Evolutionary conservation across 352 stramenopile species (phyloP).

Genomic region (Phytopythium oedochilum): DNA sequence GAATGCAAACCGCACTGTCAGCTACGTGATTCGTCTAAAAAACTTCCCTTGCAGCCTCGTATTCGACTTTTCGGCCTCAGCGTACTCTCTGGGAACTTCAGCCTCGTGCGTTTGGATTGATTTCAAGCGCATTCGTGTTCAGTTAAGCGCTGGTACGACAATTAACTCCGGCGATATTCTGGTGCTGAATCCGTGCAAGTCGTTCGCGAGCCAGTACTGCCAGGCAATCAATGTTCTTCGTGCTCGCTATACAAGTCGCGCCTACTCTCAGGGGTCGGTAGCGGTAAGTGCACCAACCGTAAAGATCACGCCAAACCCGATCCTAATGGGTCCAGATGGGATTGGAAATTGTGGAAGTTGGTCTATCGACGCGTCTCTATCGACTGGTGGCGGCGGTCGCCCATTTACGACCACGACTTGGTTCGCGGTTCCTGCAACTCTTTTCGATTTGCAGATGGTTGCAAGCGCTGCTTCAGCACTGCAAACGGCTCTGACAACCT

Average conservation of each 20-base stretch:
- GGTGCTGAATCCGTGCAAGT: constrained; percentile 43
- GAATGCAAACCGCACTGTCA: constrained; percentile 2
- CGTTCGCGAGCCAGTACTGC: constrained; percentile 43
- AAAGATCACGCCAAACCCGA: constrained; percentile 31
- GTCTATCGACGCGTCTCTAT: constrained; percentile 45
- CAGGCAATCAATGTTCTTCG: constrained; percentile 40
- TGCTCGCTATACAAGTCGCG: constrained; percentile 40
- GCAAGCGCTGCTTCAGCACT: not conserved
- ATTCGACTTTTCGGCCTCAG: constrained; percentile 26
- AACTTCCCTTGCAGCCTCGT: constrained; percentile 47
- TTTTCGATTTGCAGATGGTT: constrained; percentile 1
- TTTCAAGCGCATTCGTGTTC: constrained; percentile 40
- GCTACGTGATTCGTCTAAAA: constrained; percentile 31
- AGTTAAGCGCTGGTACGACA: constrained; percentile 36
- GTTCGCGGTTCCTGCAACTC: constrained; percentile 30
- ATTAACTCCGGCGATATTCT: constrained; percentile 36
- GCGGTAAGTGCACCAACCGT: constrained; percentile 19
- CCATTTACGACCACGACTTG: constrained; percentile 34
- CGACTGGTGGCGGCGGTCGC: constrained; percentile 43
- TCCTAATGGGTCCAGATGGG: constrained; percentile 49
- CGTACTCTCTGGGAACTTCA: constrained; percentile 33
- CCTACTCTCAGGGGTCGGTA: constrained; percentile 50
- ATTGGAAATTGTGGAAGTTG: constrained; percentile 57
- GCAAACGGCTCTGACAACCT: not conserved
- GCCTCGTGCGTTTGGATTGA: constrained; percentile 52